Evolutionary conservation across 768 basidiomycete genomes (phyloP), one percentile per base, ranked within the genome.

Genomic region (Leccinum aurantiacum): DNA sequence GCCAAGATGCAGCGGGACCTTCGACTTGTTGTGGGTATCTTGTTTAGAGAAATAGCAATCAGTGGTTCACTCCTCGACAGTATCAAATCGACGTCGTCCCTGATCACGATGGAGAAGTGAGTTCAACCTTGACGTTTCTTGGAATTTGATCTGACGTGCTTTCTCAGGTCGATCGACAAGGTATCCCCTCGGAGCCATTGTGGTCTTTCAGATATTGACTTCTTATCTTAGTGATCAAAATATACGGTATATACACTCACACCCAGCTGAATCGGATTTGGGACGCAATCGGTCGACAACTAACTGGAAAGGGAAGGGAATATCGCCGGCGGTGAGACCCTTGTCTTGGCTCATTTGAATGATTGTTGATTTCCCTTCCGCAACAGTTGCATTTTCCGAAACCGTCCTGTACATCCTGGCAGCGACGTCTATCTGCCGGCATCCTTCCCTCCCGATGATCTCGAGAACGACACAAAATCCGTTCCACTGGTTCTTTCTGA

Each of bases 211-310:
- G 1, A 33, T 44, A 25, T 19, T 24, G 1, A 53, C 8, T 0
- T n/a, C n/a, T 56, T n/a, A 15, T 44, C 51, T 22, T 25, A 83
- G 84, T 72, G 3, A 75, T 84, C 54, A 77, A 74, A 38, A 75
- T 85, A 44, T 83, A 82, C 55, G 82, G 82, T 1, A 76, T 85
- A 6, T 82, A 78, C 31, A 81, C 80, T 0, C 80, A 83, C 46
- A 76, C 76, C 0, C 80, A 83, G 60, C 64, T 84, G 37, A 75
- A 78, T 52, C 74, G 76, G 3, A 71, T 83, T 19, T 84, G 84
- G 83, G 77, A 78, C 10, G 68, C 74, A 0, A 69, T 85, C 48
- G 76, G 79, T 1, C 65, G 67, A 8, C 80, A 82, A 49, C 71
- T 82, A 4, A 66, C 64, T 3, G 69, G 75, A 3, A 79, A 75